phyloP scores from a whole-genome alignment of 2,329 filamentous ascomycete genomes.

The Aspergillus carbonarius region DNA sequence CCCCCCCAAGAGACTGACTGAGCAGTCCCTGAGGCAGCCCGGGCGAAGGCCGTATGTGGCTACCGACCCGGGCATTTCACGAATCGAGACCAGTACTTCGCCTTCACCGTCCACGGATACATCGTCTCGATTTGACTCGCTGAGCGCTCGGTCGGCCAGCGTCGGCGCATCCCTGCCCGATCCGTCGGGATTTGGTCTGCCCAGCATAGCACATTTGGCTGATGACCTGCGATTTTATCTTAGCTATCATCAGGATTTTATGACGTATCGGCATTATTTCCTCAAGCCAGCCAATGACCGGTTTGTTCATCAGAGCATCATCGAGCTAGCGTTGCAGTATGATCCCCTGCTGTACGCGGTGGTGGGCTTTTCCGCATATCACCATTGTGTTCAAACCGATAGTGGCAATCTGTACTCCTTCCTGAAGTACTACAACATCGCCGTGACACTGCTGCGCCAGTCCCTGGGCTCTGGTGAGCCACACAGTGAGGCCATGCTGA shows the following conservation, averaged over 20 bases:
- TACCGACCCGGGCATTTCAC: not conserved
- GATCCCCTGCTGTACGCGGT: conserved; percentile 83
- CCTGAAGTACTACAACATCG: conserved; percentile 84
- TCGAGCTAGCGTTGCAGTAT: conserved; percentile 71
- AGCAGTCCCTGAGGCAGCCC: conserved; percentile 31
- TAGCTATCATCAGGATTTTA: conserved; percentile 71
- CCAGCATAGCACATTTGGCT: conserved; percentile 40
- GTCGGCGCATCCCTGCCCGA: conserved; percentile 28
- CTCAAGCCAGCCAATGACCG: conserved; percentile 67
- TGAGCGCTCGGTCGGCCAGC: conserved; percentile 35
- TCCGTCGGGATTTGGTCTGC: conserved; percentile 15
- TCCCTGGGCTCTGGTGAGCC: conserved; percentile 70
- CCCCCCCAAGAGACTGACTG: conserved; percentile 29
- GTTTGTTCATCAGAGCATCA: conserved; percentile 71
- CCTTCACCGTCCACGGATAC: conserved; percentile 55
- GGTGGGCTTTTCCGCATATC: conserved; percentile 85
- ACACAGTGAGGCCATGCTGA: conserved; percentile 69
- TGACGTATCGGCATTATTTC: conserved; percentile 81
- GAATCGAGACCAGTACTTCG: conserved; percentile 48
- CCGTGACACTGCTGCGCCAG: conserved; percentile 72
- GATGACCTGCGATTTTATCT: conserved; percentile 76
- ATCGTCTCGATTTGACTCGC: conserved; percentile 39
- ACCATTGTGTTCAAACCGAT: conserved; percentile 69
- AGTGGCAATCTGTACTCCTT: conserved; percentile 77
- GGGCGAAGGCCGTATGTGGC: conserved; percentile 23